These are phyloP conservation scores for Mortierella sp. DNA, from an alignment of 371 early-diverging fungal genomes.

Conservation along the genomic window DNA sequence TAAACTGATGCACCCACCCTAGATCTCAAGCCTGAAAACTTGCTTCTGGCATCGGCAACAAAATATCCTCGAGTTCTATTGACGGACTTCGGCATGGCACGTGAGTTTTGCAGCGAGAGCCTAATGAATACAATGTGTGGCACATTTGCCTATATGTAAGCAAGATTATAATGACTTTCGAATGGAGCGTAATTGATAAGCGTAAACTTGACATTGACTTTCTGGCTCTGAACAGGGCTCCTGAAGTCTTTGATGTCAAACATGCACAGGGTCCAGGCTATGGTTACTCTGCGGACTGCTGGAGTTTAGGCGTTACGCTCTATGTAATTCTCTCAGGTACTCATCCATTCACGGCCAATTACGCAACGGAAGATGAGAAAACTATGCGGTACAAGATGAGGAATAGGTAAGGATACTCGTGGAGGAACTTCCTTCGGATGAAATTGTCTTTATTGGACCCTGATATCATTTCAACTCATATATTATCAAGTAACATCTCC, in stretches of 20 bases:
- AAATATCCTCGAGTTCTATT: slow-evolving; percentile 64
- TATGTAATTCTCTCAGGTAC: slow-evolving; percentile 67
- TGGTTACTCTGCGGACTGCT: slow-evolving; percentile 66
- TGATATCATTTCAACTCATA: no score
- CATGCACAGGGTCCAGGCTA: slow-evolving; percentile 59
- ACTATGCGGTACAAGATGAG: slow-evolving; percentile 58
- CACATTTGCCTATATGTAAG: slow-evolving; percentile 65
- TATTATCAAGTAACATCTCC: neutral
- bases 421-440: neutral
- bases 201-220: neutral
- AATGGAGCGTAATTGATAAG: neutral
- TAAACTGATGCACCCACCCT: neutral
- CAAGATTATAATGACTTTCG: neutral
- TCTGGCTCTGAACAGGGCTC: slow-evolving; percentile 54
- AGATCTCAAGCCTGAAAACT: slow-evolving; percentile 74
- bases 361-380: slow-evolving; percentile 55
- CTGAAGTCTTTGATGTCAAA: slow-evolving; percentile 64
- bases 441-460: neutral
- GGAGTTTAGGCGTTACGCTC: slow-evolving; percentile 70
- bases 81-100: slow-evolving; percentile 76
- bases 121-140: slow-evolving; percentile 72
- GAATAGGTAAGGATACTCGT: slow-evolving; percentile 36
- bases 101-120: slow-evolving; percentile 50
- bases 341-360: slow-evolving; percentile 55
- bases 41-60: slow-evolving; percentile 56